Evolutionary conservation across 345 rosid genomes (phyloP).

Genomic region (Syzygium jambos): DNA sequence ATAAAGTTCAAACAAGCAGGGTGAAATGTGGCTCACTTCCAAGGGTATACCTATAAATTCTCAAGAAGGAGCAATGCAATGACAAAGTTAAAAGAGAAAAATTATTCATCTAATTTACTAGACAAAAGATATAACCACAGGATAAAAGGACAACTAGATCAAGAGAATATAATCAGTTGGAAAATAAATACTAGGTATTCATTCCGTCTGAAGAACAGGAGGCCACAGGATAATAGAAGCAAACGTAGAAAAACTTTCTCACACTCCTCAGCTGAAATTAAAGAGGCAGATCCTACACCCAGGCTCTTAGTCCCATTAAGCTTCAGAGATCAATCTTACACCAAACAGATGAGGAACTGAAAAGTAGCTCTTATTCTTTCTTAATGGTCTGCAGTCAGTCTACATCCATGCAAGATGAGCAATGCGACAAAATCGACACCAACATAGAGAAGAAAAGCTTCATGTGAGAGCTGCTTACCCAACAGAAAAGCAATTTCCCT

Average conservation of each 20-base stretch:
- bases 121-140: background rate
- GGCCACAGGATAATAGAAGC: background rate
- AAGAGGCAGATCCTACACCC: background rate
- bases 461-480: constrained; percentile 28
- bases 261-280: background rate
- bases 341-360: background rate
- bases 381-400: background rate
- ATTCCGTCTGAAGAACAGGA: background rate
- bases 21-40: background rate
- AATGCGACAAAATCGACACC: background rate
- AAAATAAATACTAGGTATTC: background rate
- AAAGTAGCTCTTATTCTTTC: background rate
- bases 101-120: background rate
- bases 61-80: background rate
- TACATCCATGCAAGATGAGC: background rate
- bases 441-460: background rate
- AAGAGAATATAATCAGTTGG: background rate
- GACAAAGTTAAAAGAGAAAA: background rate
- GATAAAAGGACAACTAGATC: background rate
- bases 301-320: background rate
- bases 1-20: background rate
- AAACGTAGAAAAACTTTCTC: background rate
- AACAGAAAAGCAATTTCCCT: constrained; percentile 40
- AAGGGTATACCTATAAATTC: background rate
- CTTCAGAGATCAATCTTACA: background rate